Evolutionary conservation across 805 yeast species (phyloP), one percentile per base, ranked within the genome.

Genomic region (Saccharomyces eubayanus): DNA sequence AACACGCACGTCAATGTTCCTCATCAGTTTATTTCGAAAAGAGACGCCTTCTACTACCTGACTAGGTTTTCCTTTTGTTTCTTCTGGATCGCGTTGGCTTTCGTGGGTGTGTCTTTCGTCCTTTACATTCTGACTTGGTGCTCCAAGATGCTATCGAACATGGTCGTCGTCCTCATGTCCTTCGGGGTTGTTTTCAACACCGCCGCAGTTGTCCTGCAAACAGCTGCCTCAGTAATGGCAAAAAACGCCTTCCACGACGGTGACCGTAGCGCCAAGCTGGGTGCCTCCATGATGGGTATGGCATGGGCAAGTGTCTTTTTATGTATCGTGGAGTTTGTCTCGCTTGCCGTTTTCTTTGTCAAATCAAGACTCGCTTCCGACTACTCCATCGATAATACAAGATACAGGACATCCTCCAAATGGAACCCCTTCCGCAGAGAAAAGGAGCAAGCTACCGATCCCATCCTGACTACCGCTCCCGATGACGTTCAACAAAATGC

Each of bases 221-320:
- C 96, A 31, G 94, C 96, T 2, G 87, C 80, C 47, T 70, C 78
- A 57, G 96, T 85, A n/a, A 66, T 87, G 74, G 94, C 88, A 48
- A 84, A 77, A 67, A 76, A 82, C 62, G 84, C 85, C 28, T 91
- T 91, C 78, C 64, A 69, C 43, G 66, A 72, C 55, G 78, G 69
- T 29, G 77, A 73, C 46, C 64, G 74, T 57, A 54, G 59, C 14
- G 76, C 83, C 46, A 72, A 76, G 52, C 58, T 86, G 54, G 88
- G 89, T 57, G 75, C 81, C 31, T 71, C 79, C 48, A 69, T 79
- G 63, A 67, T 83, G 66, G 91, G 86, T 63, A 64, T 85, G 53
- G 65, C 82, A 6, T 87, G 95, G 95, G 85, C 89, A 51, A 73
- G 88, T 24, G 81, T 81, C 52, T 83, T 78, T 3, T 69, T 65